phyloP scores from a whole-genome alignment of 2,329 filamentous ascomycete genomes.

The Nannizzia gypsea region DNA sequence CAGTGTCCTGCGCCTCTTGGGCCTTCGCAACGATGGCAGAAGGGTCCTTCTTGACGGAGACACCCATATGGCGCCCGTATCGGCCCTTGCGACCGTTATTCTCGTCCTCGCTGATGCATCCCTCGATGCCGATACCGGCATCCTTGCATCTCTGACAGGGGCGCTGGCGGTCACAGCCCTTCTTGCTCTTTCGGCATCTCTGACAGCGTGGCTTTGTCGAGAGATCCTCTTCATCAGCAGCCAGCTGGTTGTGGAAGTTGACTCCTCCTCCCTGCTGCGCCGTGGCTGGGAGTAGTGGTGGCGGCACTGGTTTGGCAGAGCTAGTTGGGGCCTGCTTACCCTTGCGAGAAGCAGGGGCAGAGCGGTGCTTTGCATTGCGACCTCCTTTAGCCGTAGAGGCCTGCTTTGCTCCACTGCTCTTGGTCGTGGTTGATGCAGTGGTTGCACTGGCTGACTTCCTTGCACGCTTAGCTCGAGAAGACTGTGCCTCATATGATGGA shows the following conservation, averaged over 20 bases:
- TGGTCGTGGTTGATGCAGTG: conserved; percentile 19
- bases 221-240: conserved; percentile 71
- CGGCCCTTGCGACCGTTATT: conserved; percentile 93
- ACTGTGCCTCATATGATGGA: conserved; percentile 25
- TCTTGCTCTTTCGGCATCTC: conserved; percentile 98
- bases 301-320: conserved; percentile 42
- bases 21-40: conserved; percentile 35
- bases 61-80: conserved; percentile 62
- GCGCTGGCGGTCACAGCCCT: conserved; percentile 92
- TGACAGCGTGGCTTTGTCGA: conserved; percentile 96
- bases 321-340: conserved; percentile 22
- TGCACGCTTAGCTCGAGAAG: conserved; percentile 41
- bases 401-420: conserved; percentile 14
- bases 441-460: conserved; percentile 36
- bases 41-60: conserved; percentile 48
- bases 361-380: conserved; percentile 15
- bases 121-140: conserved; percentile 82
- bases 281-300: conserved; percentile 42
- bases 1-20: conserved; percentile 38
- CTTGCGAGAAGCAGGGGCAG: conserved; percentile 27
- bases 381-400: conserved; percentile 14
- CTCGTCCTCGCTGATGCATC: conserved; percentile 95
- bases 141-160: conserved; percentile 93
- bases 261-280: conserved; percentile 41
- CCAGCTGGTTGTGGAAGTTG: conserved; percentile 51